These are phyloP conservation scores for Bruguiera gymnorhiza DNA, from an alignment of 345 rosid species.

Conservation along the genomic window DNA sequence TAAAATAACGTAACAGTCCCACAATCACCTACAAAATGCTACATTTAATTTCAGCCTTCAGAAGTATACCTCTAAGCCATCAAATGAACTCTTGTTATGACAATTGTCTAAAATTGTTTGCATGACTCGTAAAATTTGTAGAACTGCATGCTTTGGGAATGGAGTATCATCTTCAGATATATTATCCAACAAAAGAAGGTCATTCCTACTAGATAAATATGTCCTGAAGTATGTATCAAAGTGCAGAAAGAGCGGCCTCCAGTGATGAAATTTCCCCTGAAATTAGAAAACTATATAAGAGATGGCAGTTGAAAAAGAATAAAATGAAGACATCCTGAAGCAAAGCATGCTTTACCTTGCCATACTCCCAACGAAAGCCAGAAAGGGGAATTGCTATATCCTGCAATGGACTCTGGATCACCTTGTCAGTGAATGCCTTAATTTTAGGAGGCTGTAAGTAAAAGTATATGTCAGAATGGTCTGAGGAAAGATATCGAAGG, in stretches of 20 bases:
- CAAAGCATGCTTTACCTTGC: constrained; percentile 48
- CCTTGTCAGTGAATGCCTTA: constrained; percentile 88
- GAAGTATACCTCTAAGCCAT: constrained; percentile 76
- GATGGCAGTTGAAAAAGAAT: neutral
- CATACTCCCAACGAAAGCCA: constrained; percentile 88
- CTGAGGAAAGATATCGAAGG: constrained; percentile 1
- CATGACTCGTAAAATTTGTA: constrained; percentile 87
- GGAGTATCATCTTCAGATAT: constrained; percentile 61
- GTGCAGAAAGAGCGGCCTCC: constrained; percentile 91
- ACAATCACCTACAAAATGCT: no score
- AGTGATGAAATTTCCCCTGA: constrained; percentile 98
- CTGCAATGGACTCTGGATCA: constrained; percentile 90
- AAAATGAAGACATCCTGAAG: neutral
- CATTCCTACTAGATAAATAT: constrained; percentile 72
- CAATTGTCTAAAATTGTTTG: constrained; percentile 83
- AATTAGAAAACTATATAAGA: constrained; percentile 28
- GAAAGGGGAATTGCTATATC: constrained; percentile 97
- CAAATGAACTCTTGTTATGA: constrained; percentile 86
- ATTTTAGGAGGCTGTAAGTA: constrained; percentile 73
- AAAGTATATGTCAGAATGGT: constrained; percentile 1
- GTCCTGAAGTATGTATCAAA: constrained; percentile 90
- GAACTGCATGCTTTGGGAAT: constrained; percentile 78
- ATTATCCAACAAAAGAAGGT: constrained; percentile 70
- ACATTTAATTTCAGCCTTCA: no score
- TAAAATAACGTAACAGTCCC: no score